phyloP scores from a whole-genome alignment of 805 yeast species.

The Schwanniomyces sp. region DNA sequence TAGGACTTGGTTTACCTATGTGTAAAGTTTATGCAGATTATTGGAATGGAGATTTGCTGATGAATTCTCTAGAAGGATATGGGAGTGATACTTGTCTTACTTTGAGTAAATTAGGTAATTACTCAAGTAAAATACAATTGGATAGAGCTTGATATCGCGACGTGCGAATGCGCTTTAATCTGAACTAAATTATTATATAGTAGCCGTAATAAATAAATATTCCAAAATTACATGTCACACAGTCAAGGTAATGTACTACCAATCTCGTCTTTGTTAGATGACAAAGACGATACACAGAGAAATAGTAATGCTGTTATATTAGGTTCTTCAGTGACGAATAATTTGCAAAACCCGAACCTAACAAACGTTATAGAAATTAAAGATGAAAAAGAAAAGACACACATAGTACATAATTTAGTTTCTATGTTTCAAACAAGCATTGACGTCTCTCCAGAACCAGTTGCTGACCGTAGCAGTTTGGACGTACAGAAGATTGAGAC shows the following conservation, averaged over 20 bases:
- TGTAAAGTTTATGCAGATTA: slow-evolving; percentile 91
- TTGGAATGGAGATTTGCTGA: slow-evolving; percentile 89
- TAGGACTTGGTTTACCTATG: slow-evolving; percentile 91
- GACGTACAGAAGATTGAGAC: not conserved
- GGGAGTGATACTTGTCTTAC: slow-evolving; percentile 88
- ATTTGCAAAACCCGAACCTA: not conserved
- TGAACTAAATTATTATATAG: not conserved
- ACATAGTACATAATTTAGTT: slow-evolving; percentile 19
- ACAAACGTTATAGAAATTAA: not conserved
- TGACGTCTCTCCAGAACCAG: slow-evolving; percentile 9
- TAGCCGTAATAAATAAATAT: not conserved
- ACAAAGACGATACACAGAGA: slow-evolving; percentile 7
- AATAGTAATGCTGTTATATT: not conserved
- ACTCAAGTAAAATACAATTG: slow-evolving; percentile 60
- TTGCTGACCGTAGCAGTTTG: slow-evolving; percentile 3
- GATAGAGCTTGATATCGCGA: slow-evolving; percentile 57
- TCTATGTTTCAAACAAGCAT: slow-evolving; percentile 33
- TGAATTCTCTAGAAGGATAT: slow-evolving; percentile 84
- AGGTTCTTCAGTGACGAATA: not conserved
- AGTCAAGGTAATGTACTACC: slow-evolving; percentile 31
- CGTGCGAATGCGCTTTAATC: not conserved
- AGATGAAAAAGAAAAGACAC: not conserved
- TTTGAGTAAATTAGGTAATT: slow-evolving; percentile 73
- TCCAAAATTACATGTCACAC: slow-evolving; percentile 9
- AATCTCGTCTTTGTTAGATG: slow-evolving; percentile 29